Evolutionary conservation across 208 protist genomes (phyloP).

Genomic region (Endotrypanum monterogeii): DNA sequence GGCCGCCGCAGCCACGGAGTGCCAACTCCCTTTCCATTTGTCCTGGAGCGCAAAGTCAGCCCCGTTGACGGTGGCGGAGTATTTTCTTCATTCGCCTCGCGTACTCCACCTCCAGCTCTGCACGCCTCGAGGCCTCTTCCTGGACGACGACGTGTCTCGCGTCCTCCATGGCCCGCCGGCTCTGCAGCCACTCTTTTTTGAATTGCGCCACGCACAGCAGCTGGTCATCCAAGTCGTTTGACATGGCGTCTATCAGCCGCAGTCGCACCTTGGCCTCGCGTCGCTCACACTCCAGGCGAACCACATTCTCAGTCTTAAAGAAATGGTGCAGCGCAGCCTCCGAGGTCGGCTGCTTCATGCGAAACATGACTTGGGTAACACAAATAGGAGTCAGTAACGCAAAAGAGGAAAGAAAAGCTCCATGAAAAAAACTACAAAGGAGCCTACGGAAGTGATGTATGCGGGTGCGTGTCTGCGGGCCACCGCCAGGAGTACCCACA

Average conservation of each 20-base stretch:
- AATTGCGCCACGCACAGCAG: conserved; percentile 80
- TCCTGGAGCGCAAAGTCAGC: neutral
- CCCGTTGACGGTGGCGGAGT: conserved; percentile 32
- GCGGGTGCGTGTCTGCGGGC: neutral
- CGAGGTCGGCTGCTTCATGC: conserved; percentile 30
- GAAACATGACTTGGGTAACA: conserved; percentile 25
- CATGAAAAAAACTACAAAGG: neutral
- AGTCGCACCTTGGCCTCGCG: conserved; percentile 74
- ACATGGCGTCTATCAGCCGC: conserved; percentile 72
- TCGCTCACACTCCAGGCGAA: conserved; percentile 81
- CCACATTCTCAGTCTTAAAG: conserved; percentile 70
- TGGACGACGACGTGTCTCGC: conserved; percentile 57
- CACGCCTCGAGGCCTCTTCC: conserved; percentile 33
- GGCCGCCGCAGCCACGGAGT: too few relatives aligned
- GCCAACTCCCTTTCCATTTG: neutral
- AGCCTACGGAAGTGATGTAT: neutral
- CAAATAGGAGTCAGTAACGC: neutral
- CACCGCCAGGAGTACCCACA: neutral
- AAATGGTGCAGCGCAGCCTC: conserved; percentile 61
- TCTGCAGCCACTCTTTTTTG: conserved; percentile 85
- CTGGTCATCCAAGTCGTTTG: conserved; percentile 70
- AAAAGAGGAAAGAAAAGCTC: neutral
- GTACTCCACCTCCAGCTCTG: conserved; percentile 38
- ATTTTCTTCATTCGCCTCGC: conserved; percentile 26
- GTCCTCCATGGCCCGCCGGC: conserved; percentile 56